phyloP scores from a whole-genome alignment of 2,329 filamentous ascomycete species.

The Capronia coronata region DNA sequence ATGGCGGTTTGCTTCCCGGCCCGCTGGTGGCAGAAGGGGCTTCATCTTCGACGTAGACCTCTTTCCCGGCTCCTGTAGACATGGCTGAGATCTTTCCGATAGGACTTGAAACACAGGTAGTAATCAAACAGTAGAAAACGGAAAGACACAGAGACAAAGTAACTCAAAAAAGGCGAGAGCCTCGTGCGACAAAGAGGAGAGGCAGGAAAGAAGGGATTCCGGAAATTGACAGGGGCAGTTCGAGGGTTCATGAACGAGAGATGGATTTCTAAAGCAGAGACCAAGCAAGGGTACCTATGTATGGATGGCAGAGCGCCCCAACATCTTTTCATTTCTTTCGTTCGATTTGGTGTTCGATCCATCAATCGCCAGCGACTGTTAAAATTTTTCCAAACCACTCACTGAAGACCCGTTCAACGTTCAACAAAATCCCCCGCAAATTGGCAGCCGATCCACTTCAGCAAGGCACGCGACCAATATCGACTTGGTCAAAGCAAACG shows the following conservation, averaged over 20 bases:
- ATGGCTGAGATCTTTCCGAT: neutral
- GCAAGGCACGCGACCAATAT: neutral
- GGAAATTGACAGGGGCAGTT: too few species aligned
- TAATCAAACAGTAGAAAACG: too few species aligned
- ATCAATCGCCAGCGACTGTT: neutral
- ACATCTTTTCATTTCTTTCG: too few species aligned
- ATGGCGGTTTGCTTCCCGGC: conserved; percentile 1
- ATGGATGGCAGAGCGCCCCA: too few species aligned
- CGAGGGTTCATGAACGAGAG: neutral
- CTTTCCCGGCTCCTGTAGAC: neutral
- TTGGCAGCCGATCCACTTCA: neutral
- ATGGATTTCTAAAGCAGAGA: too few species aligned
- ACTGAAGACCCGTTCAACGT: too few species aligned
- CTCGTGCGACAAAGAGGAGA: too few species aligned
- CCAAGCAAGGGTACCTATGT: too few species aligned
- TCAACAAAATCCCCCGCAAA: neutral
- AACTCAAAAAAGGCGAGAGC: too few species aligned
- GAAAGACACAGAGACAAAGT: too few species aligned
- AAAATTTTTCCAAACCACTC: neutral
- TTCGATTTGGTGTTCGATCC: neutral
- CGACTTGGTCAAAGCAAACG: neutral
- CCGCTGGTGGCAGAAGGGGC: neutral
- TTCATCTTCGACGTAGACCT: neutral
- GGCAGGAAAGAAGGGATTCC: too few species aligned
- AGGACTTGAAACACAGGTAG: too few species aligned